Percentiles rank a stretch among this genome's conserved stretches.
phyloP scores from a whole-genome alignment of 441 rosid species.

The Corymbia citriodora region DNA sequence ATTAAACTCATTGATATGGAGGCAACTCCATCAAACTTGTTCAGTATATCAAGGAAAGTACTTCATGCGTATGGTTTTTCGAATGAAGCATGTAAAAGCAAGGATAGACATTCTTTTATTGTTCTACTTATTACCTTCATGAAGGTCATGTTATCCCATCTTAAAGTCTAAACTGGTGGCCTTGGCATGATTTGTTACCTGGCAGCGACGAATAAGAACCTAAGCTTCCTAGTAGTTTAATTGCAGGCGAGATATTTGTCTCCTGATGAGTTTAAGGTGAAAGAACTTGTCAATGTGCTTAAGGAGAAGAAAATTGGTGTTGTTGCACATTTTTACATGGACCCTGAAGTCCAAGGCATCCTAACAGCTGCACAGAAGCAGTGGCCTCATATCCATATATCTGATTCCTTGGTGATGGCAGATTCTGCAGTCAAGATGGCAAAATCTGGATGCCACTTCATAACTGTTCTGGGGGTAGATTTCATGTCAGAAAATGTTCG shows the following conservation, averaged over 20 bases:
- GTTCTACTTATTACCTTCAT: background rate
- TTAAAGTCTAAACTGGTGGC: background rate
- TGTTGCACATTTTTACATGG: slow-evolving; percentile 94
- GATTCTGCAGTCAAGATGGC: slow-evolving; percentile 95
- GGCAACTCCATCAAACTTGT: background rate
- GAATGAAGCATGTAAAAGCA: background rate
- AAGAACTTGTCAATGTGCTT: slow-evolving; percentile 56
- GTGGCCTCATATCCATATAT: slow-evolving; percentile 91
- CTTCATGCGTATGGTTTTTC: background rate
- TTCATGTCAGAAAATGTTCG: slow-evolving; percentile 98
- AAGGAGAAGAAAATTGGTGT: slow-evolving; percentile 92
- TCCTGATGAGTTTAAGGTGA: slow-evolving; percentile 63
- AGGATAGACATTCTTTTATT: background rate
- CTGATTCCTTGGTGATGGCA: slow-evolving; percentile 97
- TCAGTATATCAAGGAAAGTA: background rate
- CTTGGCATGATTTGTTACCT: background rate
- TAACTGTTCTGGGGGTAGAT: slow-evolving; percentile 94
- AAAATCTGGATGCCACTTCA: slow-evolving; percentile 78
- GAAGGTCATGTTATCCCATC: background rate
- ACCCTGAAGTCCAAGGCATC: slow-evolving; percentile 98
- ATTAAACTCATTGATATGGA: background rate
- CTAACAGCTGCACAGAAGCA: slow-evolving; percentile 85
- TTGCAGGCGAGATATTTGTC: slow-evolving; percentile 74
- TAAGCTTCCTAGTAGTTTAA: slow-evolving; percentile 19
- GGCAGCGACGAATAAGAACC: background rate